Conservation (phyloP, 495 filamentous ascomycete species). For the Geopyxis carbonaria region DNA sequence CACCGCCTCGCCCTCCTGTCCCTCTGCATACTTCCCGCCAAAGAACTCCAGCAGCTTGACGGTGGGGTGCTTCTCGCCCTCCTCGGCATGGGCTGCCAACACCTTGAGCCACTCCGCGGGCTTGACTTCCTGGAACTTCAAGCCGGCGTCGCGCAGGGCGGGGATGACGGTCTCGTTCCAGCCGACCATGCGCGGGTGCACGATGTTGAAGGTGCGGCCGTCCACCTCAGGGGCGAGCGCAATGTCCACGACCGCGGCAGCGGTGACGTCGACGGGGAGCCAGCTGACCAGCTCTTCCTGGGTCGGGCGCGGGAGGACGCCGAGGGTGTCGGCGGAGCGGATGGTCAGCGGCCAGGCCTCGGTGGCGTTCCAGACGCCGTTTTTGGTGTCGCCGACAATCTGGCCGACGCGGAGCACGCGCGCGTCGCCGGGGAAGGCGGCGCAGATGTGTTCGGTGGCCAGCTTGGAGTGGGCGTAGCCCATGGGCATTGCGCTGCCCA, state of each 20-base stretch:
- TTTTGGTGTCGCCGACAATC: conserved; percentile 36
- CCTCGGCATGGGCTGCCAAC: conserved; percentile 26
- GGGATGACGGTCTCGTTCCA: conserved; percentile 35
- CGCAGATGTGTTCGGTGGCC: conserved; percentile 38
- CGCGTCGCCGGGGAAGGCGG: conserved; percentile 20
- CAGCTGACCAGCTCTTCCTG: conserved; percentile 36
- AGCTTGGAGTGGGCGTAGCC: conserved; percentile 49
- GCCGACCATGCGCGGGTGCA: conserved; percentile 29
- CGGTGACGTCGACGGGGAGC: conserved; percentile 38
- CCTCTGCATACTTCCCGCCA: conserved; percentile 26
- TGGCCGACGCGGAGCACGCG: conserved; percentile 42
- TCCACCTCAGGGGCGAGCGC: conserved; percentile 6
- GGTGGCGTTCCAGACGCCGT: conserved; percentile 44
- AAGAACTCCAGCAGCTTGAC: conserved; percentile 36
- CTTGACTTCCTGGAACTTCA: conserved; percentile 30
- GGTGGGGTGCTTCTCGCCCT: conserved; percentile 29
- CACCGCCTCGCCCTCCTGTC: conserved; percentile 5
- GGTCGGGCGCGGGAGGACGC: conserved; percentile 29
- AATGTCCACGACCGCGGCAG: conserved; percentile 29
- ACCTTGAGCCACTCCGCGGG: conserved; percentile 31
- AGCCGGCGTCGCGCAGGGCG: conserved; percentile 27
- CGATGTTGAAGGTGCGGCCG: conserved; percentile 30
- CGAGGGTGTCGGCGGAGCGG: conserved; percentile 31
- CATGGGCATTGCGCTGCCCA: conserved; percentile 33
- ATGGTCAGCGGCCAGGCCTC: conserved; percentile 48